Evolutionary conservation across 106 monocot genomes (phyloP).

Genomic region (Chionographis japonica): DNA sequence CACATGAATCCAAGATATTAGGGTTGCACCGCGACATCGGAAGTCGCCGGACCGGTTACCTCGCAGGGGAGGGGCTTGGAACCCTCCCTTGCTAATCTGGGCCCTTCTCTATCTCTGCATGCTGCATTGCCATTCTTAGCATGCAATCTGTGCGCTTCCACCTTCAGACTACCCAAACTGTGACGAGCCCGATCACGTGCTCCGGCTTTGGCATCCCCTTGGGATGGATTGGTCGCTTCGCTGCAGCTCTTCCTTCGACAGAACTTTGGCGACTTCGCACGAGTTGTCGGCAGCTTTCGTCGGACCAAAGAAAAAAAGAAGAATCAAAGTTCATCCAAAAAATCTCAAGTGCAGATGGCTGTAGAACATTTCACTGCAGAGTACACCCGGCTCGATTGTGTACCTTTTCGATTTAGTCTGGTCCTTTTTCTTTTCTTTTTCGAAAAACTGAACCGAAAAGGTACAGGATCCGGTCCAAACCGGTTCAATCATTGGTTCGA

Average conservation of each 20-base stretch:
- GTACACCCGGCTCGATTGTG: too few species aligned
- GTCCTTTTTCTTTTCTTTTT: too few species aligned
- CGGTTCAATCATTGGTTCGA: too few species aligned
- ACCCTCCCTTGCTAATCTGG: not conserved
- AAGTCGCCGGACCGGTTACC: not conserved
- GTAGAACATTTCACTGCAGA: too few species aligned
- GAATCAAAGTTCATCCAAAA: too few species aligned
- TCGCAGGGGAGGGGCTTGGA: not conserved
- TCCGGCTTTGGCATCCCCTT: not conserved
- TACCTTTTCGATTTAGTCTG: too few species aligned
- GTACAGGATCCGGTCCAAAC: not conserved
- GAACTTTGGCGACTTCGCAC: slow-evolving; percentile 60
- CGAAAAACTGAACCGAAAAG: too few species aligned
- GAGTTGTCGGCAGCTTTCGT: slow-evolving; percentile 47
- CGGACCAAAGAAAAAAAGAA: not conserved
- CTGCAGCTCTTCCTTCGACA: slow-evolving; percentile 45
- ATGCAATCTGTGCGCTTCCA: not conserved
- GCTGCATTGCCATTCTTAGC: not conserved
- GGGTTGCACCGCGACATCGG: not conserved
- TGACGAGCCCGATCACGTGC: not conserved
- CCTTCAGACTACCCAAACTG: slow-evolving; percentile 9
- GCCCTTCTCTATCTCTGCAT: not conserved
- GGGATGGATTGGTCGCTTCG: slow-evolving; percentile 11
- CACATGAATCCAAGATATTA: not conserved
- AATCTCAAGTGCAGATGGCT: too few species aligned